A percentile compares a stretch with the other conserved stretches of the same genome.
Conservation (phyloP, 352 stramenopile species). For the Phytophthora capsici region DNA sequence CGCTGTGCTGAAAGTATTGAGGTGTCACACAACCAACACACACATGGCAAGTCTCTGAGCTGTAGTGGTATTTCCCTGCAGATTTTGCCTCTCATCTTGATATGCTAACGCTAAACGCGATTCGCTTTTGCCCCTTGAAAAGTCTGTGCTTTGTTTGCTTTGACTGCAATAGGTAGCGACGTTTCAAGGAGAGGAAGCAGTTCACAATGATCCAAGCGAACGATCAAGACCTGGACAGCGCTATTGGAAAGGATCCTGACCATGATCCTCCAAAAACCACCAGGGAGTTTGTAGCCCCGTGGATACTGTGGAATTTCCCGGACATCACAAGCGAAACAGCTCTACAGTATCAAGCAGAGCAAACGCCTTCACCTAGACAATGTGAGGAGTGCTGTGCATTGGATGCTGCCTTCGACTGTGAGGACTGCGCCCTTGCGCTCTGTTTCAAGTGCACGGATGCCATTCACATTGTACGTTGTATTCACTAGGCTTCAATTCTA, state of each 20-base stretch:
- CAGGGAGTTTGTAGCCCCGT: slow-evolving; percentile 32
- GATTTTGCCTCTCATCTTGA: slow-evolving; percentile 11
- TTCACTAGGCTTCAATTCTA: neutral
- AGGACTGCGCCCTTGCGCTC: slow-evolving; percentile 52
- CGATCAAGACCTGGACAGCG: slow-evolving; percentile 1
- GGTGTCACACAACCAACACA: slow-evolving; percentile 37
- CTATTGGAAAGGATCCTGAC: neutral
- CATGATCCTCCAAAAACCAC: neutral
- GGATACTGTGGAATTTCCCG: slow-evolving; percentile 51
- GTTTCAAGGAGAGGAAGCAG: slow-evolving; percentile 24
- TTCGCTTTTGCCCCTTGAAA: slow-evolving; percentile 29
- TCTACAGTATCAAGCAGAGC: slow-evolving; percentile 15
- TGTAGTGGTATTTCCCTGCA: slow-evolving; percentile 19
- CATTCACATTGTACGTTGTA: slow-evolving; percentile 75
- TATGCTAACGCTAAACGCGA: slow-evolving; percentile 32
- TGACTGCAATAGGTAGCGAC: slow-evolving; percentile 16
- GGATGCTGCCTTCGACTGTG: slow-evolving; percentile 36
- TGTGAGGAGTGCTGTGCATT: slow-evolving; percentile 71
- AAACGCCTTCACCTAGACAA: neutral
- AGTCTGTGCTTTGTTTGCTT: slow-evolving; percentile 12
- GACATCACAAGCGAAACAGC: slow-evolving; percentile 28
- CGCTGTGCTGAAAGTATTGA: slow-evolving; percentile 10
- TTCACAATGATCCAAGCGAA: neutral
- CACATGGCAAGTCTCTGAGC: slow-evolving; percentile 19
- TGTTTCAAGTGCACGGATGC: slow-evolving; percentile 75